Evolutionary conservation across 768 basidiomycete genomes (phyloP).

Genomic region (Sutorius australiensis): DNA sequence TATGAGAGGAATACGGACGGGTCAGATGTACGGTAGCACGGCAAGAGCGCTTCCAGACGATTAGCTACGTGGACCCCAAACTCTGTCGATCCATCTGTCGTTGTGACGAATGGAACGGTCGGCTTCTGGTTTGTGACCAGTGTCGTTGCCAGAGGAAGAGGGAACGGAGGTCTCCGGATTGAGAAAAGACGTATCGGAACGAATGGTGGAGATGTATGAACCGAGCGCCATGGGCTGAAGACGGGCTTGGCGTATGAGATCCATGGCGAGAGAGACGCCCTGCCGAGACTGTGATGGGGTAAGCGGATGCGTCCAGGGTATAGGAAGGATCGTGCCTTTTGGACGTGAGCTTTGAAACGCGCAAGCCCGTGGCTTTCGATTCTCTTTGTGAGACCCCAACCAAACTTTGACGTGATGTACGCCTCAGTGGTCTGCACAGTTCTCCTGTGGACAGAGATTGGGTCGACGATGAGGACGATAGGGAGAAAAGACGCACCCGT

Average conservation of each 20-base stretch:
- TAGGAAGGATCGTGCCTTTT: constrained; percentile 52
- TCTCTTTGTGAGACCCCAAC: constrained; percentile 83
- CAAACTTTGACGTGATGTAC: constrained; percentile 81
- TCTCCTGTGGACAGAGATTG: constrained; percentile 43
- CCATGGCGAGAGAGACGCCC: constrained; percentile 80
- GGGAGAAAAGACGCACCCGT: constrained; percentile 54
- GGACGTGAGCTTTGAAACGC: constrained; percentile 83
- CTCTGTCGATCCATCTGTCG: constrained; percentile 24
- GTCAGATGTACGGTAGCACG: constrained; percentile 20
- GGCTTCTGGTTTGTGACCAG: constrained; percentile 17
- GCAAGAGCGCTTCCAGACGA: not conserved
- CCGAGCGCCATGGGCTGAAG: constrained; percentile 46
- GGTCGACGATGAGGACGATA: not conserved
- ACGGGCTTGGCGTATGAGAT: constrained; percentile 75
- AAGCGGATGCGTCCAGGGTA: not conserved
- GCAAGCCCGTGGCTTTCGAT: constrained; percentile 85
- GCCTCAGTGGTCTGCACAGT: constrained; percentile 86
- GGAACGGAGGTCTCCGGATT: constrained; percentile 19
- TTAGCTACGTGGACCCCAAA: constrained; percentile 24
- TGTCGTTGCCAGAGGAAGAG: constrained; percentile 10
- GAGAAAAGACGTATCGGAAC: constrained; percentile 30
- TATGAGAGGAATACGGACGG: constrained; percentile 12
- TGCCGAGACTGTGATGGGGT: constrained; percentile 63
- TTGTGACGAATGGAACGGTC: constrained; percentile 10
- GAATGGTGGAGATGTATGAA: constrained; percentile 33